phyloP scores from a whole-genome alignment of 129 eudicot genomes.

The Smallanthus sonchifolius region DNA sequence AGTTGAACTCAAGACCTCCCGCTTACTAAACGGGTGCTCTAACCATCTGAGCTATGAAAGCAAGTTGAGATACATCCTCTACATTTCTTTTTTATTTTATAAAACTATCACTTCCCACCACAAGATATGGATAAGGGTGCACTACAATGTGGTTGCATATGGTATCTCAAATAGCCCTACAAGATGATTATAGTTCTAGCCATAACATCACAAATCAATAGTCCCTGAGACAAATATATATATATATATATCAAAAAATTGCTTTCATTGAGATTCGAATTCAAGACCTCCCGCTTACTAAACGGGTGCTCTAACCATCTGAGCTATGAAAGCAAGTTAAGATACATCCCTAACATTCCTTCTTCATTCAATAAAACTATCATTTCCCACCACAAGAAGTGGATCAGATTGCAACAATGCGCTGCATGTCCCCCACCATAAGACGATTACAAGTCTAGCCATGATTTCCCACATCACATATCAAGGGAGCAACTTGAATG shows the following conservation, averaged over 20 bases:
- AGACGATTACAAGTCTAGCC: no score
- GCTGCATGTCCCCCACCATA: no score
- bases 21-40: conserved; percentile 99
- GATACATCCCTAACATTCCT: neutral
- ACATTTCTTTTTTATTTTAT: no score
- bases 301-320: conserved; percentile 54
- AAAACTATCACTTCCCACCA: no score
- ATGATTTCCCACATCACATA: no score
- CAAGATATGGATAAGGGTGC: no score
- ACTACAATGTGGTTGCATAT: neutral
- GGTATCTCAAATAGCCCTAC: conserved; percentile 1
- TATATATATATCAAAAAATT: neutral
- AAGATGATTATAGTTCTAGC: neutral
- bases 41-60: conserved; percentile 76
- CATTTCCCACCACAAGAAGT: conserved; percentile 1
- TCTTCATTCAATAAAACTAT: neutral
- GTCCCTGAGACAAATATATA: no score
- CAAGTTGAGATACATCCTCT: no score
- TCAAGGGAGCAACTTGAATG: no score
- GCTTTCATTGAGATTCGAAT: conserved; percentile 83
- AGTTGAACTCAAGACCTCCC: conserved; percentile 99
- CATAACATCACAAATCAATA: neutral
- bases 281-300: conserved; percentile 99
- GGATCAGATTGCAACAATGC: neutral
- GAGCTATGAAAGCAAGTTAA: conserved; percentile 41